Conservation (phyloP, 345 rosid species). For the Eucalyptus polybractea region DNA sequence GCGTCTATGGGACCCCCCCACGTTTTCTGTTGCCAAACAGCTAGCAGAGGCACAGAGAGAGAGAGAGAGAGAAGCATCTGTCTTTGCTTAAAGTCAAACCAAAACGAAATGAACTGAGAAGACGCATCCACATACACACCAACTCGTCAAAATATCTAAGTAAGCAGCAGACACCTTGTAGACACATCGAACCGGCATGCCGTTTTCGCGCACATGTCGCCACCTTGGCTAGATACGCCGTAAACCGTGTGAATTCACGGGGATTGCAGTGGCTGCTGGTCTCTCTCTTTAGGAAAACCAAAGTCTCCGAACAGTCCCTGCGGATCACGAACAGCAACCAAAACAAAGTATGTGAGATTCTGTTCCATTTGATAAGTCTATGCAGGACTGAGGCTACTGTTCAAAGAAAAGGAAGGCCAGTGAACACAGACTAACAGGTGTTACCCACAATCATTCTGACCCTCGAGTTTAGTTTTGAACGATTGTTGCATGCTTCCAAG, state of each 20-base stretch:
- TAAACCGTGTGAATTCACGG: neutral
- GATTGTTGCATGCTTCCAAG: neutral
- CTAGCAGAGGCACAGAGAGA: neutral
- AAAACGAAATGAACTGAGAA: neutral
- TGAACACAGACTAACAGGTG: neutral
- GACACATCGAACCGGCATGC: neutral
- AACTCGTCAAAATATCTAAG: neutral
- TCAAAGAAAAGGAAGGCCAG: neutral
- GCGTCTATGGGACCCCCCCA: conserved; percentile 21
- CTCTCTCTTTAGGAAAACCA: conserved; percentile 29
- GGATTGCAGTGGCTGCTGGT: neutral
- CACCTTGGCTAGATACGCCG: neutral
- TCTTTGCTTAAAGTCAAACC: neutral
- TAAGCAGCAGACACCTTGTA: neutral
- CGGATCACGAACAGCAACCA: neutral
- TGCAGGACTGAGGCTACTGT: neutral
- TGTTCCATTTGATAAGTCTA: neutral
- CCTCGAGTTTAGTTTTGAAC: neutral
- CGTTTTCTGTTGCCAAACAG: conserved; percentile 7
- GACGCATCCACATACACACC: neutral
- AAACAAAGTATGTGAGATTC: neutral
- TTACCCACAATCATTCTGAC: neutral
- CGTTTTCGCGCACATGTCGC: neutral
- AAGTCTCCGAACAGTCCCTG: conserved; percentile 59
- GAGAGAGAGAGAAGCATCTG: neutral